Base-by-base conservation (phyloP, 768 basidiomycete species). In the Boletales sp. region DNA sequence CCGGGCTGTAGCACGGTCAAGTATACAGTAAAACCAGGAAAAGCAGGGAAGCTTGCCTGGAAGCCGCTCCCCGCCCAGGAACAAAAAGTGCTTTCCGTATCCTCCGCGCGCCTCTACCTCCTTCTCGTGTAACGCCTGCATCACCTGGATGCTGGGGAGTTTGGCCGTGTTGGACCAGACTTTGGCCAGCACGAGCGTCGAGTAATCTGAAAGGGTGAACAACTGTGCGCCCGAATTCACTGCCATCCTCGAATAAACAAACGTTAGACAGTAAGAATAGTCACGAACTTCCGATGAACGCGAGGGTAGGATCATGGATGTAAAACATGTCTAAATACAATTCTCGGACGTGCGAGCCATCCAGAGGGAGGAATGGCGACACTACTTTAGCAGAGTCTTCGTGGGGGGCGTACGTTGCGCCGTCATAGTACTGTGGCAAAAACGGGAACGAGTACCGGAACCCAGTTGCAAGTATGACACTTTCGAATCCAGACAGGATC, bases 361-460 rank as follows among this genome's bases (percentile, higher is more conserved):
- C 48, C 45, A 21, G 2, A 3, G 57, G 46, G 6, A 59, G 35
- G 32, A 59, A 59, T 5, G 48, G 43, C 12, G 50, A 41, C 5
- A 56, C 41, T 4, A 36, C 36, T 13, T 29, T 0, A 11, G 41
- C 29, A 3, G 45, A 44, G 1, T 46, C 41, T n/a, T 30, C 31
- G 2, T 42, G 42, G 13, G 49, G 45, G 2, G 27, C 36, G 5
- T 44, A 45, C 2, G 47, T 21, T 15, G 49, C 47, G 14, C 15
- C 42, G 3, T 59, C 58, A 31, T 59, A 59, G 32, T 56, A 56
- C 30, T 51, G 57, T 8, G 53, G 21, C 32, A 53, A 41, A 47
- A 60, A 60, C 24, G 57, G 58, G 12, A 34, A 59, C 12, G 57
- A 53, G n/a, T 51, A 46, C 18, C 47, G 40, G 43, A 40, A 56